Conservation (phyloP, 225 moss, liverwort and hornwort species). For the Asterella californica region DNA sequence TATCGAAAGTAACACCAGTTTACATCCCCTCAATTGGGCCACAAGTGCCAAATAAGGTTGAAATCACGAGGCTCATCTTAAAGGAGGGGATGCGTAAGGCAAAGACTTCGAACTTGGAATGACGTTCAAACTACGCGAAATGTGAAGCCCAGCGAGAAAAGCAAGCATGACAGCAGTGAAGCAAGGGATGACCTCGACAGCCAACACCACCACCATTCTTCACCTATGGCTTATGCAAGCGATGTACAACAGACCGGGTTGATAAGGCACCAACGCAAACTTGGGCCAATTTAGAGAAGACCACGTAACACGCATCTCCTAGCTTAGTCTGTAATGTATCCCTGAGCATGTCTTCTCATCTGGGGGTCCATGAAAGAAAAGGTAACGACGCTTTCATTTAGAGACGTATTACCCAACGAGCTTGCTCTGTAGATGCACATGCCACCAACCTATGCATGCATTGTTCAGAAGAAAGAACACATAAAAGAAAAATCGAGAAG, state of each 20-base stretch:
- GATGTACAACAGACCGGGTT: background rate
- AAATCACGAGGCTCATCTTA: too few relatives aligned
- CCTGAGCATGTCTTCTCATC: background rate
- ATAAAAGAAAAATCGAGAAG: background rate
- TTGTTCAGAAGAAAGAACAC: background rate
- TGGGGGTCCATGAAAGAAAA: background rate
- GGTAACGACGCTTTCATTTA: background rate
- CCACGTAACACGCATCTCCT: background rate
- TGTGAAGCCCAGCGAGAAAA: too few relatives aligned
- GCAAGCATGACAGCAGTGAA: background rate
- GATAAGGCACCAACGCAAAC: too few relatives aligned
- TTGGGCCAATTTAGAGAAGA: background rate
- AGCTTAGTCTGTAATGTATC: background rate
- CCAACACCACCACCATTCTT: background rate
- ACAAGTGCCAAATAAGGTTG: too few relatives aligned
- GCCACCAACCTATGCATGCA: background rate
- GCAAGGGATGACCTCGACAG: background rate
- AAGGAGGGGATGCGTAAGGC: too few relatives aligned
- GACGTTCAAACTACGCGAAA: too few relatives aligned
- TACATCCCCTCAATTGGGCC: too few relatives aligned
- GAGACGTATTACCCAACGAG: background rate
- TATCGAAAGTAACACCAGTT: too few relatives aligned
- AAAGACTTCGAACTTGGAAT: too few relatives aligned
- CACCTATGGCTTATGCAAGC: background rate
- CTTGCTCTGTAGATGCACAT: background rate